Percentiles rank a stretch among this genome's conserved stretches.
Conservation (phyloP, 1,284 basidiomycete species). For the Vanrija sp. region DNA sequence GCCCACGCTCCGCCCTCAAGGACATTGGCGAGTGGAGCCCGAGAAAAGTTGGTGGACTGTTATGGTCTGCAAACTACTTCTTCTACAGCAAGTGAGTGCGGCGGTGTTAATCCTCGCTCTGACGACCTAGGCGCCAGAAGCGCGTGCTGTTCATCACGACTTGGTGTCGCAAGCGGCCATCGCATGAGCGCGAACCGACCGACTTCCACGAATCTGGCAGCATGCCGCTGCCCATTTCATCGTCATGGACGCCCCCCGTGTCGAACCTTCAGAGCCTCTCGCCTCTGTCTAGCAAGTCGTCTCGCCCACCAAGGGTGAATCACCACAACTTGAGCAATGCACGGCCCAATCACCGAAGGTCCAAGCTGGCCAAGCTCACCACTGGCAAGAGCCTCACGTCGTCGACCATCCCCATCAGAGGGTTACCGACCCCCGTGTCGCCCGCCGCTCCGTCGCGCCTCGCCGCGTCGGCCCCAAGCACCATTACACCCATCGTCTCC, state of each 20-base stretch:
- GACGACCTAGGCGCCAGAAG: conserved; percentile 57
- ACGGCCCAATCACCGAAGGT: conserved; percentile 22
- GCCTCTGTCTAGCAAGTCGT: conserved; percentile 6
- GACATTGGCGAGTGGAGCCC: conserved; percentile 47
- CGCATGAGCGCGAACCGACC: conserved; percentile 11
- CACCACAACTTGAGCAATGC: conserved; percentile 24
- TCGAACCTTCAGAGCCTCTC: conserved; percentile 14
- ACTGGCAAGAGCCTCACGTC: conserved; percentile 19
- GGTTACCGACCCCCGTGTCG: conserved; percentile 15
- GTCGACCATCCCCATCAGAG: conserved; percentile 42
- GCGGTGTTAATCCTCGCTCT: background rate
- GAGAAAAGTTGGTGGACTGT: conserved; percentile 65
- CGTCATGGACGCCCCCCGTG: conserved; percentile 28
- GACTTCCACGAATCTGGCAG: conserved; percentile 14
- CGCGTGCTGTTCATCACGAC: conserved; percentile 88
- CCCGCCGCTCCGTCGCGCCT: conserved; percentile 15
- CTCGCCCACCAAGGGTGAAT: conserved; percentile 4
- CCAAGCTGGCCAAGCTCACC: conserved; percentile 16
- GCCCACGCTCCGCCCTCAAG: conserved; percentile 4
- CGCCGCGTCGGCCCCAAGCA: conserved; percentile 23
- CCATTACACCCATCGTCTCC: background rate
- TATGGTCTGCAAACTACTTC: conserved; percentile 98
- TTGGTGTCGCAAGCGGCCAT: conserved; percentile 69
- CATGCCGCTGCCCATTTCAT: conserved; percentile 35
- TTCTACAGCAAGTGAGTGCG: conserved; percentile 79